Conservation (phyloP, 768 basidiomycete species). For the Leucocoprinus birnbaumii region DNA sequence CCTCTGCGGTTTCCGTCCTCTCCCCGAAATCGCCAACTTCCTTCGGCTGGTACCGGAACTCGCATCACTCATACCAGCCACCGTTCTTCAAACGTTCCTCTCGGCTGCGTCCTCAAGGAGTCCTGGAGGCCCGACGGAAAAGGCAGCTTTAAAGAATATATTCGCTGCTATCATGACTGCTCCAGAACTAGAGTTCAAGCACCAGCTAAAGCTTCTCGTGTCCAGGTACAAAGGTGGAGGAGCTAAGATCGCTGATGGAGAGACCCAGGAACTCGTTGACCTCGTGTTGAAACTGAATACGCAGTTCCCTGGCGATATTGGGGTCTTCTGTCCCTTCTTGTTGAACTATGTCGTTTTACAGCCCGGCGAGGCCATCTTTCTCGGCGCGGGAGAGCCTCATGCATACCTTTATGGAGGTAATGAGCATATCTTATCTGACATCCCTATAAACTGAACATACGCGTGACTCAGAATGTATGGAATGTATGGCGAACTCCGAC, state of each 20-base stretch:
- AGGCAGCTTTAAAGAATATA: constrained; percentile 65
- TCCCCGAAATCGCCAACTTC: constrained; percentile 63
- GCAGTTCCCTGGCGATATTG: constrained; percentile 92
- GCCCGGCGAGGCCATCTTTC: constrained; percentile 89
- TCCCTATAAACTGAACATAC: background rate
- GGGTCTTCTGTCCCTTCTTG: constrained; percentile 88
- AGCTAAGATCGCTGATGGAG: constrained; percentile 27
- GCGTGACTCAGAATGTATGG: constrained; percentile 80
- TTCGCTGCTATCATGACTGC: constrained; percentile 88
- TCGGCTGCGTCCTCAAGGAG: constrained; percentile 38
- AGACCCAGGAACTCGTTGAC: constrained; percentile 45
- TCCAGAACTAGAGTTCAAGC: constrained; percentile 45
- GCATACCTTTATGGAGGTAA: constrained; percentile 92
- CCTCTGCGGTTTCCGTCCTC: constrained; percentile 91
- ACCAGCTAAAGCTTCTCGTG: constrained; percentile 56
- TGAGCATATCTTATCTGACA: constrained; percentile 14
- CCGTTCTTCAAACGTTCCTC: constrained; percentile 51
- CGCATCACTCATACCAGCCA: constrained; percentile 58
- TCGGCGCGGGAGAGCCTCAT: constrained; percentile 95
- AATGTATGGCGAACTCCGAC: constrained; percentile 99
- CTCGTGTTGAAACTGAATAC: constrained; percentile 60
- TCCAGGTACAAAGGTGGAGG: constrained; percentile 53
- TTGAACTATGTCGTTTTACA: constrained; percentile 81
- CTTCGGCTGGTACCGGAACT: constrained; percentile 77
- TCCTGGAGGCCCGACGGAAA: constrained; percentile 44